phyloP scores from a whole-genome alignment of 2,329 filamentous ascomycete species.

The Nothophaeocryptopus gaeumannii region DNA sequence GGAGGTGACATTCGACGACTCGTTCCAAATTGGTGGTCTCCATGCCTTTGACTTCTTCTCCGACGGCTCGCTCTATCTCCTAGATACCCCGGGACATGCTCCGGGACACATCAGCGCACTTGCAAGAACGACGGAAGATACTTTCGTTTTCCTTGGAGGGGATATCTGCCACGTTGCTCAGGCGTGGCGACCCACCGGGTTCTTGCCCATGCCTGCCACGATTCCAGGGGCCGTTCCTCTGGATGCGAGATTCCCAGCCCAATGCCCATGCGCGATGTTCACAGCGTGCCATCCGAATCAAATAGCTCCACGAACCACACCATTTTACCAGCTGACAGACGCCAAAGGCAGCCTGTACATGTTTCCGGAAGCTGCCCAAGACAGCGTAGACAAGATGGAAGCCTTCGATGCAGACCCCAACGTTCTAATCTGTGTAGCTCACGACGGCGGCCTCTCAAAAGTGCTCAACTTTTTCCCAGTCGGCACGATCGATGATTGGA shows the following conservation, averaged over 20 bases:
- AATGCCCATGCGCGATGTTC: not conserved
- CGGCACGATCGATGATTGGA: slow-evolving; percentile 16
- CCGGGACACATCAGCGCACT: slow-evolving; percentile 48
- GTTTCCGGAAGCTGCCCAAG: slow-evolving; percentile 15
- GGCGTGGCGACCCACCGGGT: slow-evolving; percentile 37
- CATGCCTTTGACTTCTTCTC: slow-evolving; percentile 50
- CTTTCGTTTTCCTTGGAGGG: slow-evolving; percentile 35
- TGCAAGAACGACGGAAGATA: slow-evolving; percentile 39
- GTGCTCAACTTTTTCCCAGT: slow-evolving; percentile 19
- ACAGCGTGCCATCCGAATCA: not conserved
- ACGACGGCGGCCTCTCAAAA: slow-evolving; percentile 23
- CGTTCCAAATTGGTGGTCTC: slow-evolving; percentile 41
- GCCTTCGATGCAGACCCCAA: slow-evolving; percentile 17
- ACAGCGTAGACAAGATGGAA: slow-evolving; percentile 17
- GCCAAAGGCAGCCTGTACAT: slow-evolving; percentile 7
- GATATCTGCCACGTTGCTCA: slow-evolving; percentile 36
- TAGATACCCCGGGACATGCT: slow-evolving; percentile 51
- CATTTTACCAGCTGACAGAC: slow-evolving; percentile 6
- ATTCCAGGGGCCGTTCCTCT: slow-evolving; percentile 29
- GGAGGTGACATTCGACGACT: slow-evolving; percentile 30
- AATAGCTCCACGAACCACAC: not conserved
- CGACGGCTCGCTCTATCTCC: slow-evolving; percentile 53
- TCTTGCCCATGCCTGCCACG: slow-evolving; percentile 20
- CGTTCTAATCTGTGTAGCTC: slow-evolving; percentile 21
- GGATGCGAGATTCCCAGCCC: slow-evolving; percentile 1